phyloP scores from a whole-genome alignment of 495 filamentous ascomycete genomes.

The Neurospora sp. region DNA sequence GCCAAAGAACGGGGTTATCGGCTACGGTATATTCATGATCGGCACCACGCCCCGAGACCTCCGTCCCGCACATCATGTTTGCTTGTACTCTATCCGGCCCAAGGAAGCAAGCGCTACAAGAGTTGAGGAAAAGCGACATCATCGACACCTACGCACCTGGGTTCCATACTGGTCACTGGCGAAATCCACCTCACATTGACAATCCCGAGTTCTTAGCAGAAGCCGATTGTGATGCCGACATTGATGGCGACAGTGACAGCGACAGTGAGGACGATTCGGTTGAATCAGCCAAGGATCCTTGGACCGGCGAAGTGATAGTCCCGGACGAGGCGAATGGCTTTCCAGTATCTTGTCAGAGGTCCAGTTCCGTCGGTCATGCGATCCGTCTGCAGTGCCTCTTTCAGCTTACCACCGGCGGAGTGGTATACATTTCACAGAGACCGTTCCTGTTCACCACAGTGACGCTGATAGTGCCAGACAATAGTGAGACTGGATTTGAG shows the following conservation, averaged over 20 bases:
- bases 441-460: neutral
- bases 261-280: neutral
- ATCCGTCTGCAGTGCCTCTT: neutral
- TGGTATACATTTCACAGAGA: neutral
- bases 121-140: neutral
- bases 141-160: neutral
- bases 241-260: neutral
- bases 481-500: neutral
- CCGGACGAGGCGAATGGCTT: neutral
- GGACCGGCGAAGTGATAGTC: neutral
- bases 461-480: no score
- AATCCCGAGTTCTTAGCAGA: neutral
- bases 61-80: neutral
- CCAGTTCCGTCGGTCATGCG: neutral
- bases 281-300: neutral
- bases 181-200: neutral
- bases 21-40: neutral
- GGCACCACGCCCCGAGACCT: neutral
- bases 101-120: neutral
- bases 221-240: no score
- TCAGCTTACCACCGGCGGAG: neutral
- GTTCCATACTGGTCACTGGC: neutral
- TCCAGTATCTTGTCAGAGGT: neutral
- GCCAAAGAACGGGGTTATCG: neutral
- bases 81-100: neutral